Conservation (phyloP, 805 yeast species). For the Cyberlindnera xylosilytica region DNA sequence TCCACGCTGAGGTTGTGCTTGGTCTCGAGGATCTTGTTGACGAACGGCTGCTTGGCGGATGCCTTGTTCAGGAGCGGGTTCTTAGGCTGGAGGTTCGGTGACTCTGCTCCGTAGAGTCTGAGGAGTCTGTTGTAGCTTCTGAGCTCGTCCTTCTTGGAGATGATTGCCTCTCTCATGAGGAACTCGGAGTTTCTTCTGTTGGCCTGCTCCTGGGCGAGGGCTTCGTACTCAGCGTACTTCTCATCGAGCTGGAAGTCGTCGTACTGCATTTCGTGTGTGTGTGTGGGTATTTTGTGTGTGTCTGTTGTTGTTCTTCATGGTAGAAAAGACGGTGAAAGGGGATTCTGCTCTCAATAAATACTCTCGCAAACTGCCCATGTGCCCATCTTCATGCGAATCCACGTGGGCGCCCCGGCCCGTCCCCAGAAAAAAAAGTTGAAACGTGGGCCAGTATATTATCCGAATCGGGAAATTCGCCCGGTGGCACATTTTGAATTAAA, state of each 20-base stretch:
- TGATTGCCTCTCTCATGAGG: slow-evolving; percentile 14
- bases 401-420: too few species aligned
- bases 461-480: too few species aligned
- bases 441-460: too few species aligned
- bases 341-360: too few species aligned
- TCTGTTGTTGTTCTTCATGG: too few species aligned
- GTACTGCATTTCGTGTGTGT: too few species aligned
- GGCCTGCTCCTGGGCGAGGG: not conserved
- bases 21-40: slow-evolving; percentile 18
- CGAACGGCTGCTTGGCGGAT: not conserved
- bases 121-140: slow-evolving; percentile 13
- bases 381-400: too few species aligned
- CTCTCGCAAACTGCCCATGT: too few species aligned
- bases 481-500: too few species aligned
- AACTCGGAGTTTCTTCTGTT: slow-evolving; percentile 12
- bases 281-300: too few species aligned
- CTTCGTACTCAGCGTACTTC: slow-evolving; percentile 7
- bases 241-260: slow-evolving; percentile 11
- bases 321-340: too few species aligned
- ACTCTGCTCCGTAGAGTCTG: slow-evolving; percentile 18
- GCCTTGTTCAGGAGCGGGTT: slow-evolving; percentile 1
- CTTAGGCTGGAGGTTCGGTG: slow-evolving; percentile 11
- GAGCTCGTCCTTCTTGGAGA: slow-evolving; percentile 15
- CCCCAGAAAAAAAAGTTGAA: too few species aligned
- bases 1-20: slow-evolving; percentile 18